Evolutionary conservation across 2,329 filamentous ascomycete species (phyloP).

Genomic region (Gliomastix tumulicola): DNA sequence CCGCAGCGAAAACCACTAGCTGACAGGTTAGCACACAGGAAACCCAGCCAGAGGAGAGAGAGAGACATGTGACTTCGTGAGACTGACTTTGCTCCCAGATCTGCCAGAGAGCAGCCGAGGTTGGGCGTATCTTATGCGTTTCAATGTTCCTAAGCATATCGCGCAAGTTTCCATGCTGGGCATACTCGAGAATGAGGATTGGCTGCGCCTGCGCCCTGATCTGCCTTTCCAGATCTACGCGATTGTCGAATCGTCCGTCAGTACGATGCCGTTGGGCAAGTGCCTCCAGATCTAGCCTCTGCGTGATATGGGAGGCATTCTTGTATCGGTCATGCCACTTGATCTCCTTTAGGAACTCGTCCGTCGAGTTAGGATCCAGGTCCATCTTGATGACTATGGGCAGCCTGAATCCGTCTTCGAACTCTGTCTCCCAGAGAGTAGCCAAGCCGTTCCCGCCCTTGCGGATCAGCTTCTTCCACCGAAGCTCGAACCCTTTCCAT

Average conservation of each 20-base stretch:
- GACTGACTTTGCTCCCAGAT: slow-evolving; percentile 20
- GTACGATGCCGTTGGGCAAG: slow-evolving; percentile 6
- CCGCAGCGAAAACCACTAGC: slow-evolving; percentile 18
- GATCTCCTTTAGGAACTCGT: too few species aligned
- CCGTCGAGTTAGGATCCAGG: too few species aligned
- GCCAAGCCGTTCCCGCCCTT: slow-evolving; percentile 16
- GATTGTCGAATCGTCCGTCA: too few species aligned
- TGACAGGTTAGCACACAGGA: too few species aligned
- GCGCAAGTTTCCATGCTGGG: slow-evolving; percentile 13
- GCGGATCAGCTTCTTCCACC: slow-evolving; percentile 16
- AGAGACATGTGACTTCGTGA: too few species aligned
- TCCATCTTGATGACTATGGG: slow-evolving; percentile 18
- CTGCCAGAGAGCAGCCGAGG: slow-evolving; percentile 16
- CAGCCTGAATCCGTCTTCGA: slow-evolving; percentile 10
- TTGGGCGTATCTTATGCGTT: slow-evolving; percentile 3
- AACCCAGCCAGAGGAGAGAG: too few species aligned
- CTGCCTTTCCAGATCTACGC: too few species aligned
- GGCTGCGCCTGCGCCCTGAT: too few species aligned
- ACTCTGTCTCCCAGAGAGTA: slow-evolving; percentile 12
- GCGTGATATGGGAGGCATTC: slow-evolving; percentile 16
- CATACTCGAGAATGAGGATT: slow-evolving; percentile 17
- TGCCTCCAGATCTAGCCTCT: slow-evolving; percentile 12
- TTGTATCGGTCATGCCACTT: slow-evolving; percentile 16
- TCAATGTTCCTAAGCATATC: slow-evolving; percentile 8
- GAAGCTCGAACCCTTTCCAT: slow-evolving; percentile 11